Evolutionary conservation across 78 protist genomes (phyloP), one percentile per base, ranked within the genome.

Genomic region (Dictyostelium intermedium): DNA sequence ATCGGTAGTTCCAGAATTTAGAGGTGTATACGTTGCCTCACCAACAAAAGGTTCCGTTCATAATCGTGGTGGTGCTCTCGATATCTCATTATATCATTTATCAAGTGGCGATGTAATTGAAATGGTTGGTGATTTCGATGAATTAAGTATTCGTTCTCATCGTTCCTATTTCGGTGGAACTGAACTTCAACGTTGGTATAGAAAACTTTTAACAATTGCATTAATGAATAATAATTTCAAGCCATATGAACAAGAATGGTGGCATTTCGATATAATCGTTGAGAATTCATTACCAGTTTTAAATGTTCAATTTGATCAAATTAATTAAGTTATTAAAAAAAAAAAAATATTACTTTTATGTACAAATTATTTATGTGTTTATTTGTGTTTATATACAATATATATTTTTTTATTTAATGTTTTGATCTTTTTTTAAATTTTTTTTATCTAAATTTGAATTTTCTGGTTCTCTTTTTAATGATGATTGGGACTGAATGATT

Each of bases 41-140:
- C 94, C 94, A 39, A 47, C 10, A 5, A 60, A 13, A n/a, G 94
- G 94, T 1, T 89, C 94, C 7, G 74, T 89, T 5, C 94, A 89
- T 53, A 89, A 89, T 27, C 39, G 94, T 39, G 94, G 94, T 34
- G 94, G 94, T 63, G 94, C 94, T 3, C 81, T 80, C 7, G 94
- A 89, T 53, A 50, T 89, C 45, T 39, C 87, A 6, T 35, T 89
- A 37, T 89, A 80, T 63, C 60, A 80, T 23, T 11, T 78, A 37
- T 30, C 72, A n/a, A 80, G 47, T 30, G 87, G 87, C 23, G 9
- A 60, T 37, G 39, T 25, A 3, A 77, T 89, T 14, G 73, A 34
- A 80, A 89, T 89, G 94, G 81, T 20, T 27, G 82, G 94, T 70
- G 87, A 89, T 32, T 89, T 61, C 27, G 94, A 89, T 35, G 94